Evolutionary conservation across 1,284 basidiomycete species (phyloP).

Genomic region (Trichosporon sp.): DNA sequence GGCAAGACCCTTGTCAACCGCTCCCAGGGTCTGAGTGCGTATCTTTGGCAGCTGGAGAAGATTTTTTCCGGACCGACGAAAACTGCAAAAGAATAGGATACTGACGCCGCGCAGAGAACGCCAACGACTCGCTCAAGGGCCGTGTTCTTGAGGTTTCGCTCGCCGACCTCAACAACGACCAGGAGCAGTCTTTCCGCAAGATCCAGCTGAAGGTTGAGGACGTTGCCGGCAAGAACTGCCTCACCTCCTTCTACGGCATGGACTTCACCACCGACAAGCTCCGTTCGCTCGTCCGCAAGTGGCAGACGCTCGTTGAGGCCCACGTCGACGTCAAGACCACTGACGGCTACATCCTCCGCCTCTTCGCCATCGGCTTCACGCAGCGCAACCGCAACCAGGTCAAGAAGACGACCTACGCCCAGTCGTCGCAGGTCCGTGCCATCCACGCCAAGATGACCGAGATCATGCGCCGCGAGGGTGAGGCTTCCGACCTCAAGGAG

Average conservation of each 20-base stretch:
- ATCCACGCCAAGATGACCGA: slow-evolving; percentile 99
- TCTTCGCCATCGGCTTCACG: slow-evolving; percentile 99
- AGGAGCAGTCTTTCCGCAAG: slow-evolving; percentile 99
- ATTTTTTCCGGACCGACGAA: neutral
- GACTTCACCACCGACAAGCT: slow-evolving; percentile 99
- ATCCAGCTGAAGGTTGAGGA: slow-evolving; percentile 98
- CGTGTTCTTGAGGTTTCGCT: slow-evolving; percentile 96
- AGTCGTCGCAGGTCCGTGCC: slow-evolving; percentile 91
- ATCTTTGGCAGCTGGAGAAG: neutral
- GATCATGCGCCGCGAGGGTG: slow-evolving; percentile 96
- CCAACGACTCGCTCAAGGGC: slow-evolving; percentile 97
- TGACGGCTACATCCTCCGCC: slow-evolving; percentile 97
- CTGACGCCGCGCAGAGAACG: slow-evolving; percentile 71
- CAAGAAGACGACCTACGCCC: slow-evolving; percentile 98
- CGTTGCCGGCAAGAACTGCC: slow-evolving; percentile 92
- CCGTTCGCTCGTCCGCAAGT: slow-evolving; percentile 99
- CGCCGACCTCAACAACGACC: slow-evolving; percentile 98
- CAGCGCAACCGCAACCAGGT: slow-evolving; percentile 96
- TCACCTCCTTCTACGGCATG: slow-evolving; percentile 99
- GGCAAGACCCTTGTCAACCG: slow-evolving; percentile 99
- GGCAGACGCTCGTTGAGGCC: slow-evolving; percentile 99
- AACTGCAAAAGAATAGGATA: neutral
- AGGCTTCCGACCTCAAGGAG: slow-evolving; percentile 96
- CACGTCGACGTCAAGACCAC: slow-evolving; percentile 99
- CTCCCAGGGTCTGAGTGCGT: slow-evolving; percentile 94